Percentiles rank a stretch among this genome's conserved stretches.
phyloP scores from a whole-genome alignment of 139 green algal genomes.

The Ulvella scutata region DNA sequence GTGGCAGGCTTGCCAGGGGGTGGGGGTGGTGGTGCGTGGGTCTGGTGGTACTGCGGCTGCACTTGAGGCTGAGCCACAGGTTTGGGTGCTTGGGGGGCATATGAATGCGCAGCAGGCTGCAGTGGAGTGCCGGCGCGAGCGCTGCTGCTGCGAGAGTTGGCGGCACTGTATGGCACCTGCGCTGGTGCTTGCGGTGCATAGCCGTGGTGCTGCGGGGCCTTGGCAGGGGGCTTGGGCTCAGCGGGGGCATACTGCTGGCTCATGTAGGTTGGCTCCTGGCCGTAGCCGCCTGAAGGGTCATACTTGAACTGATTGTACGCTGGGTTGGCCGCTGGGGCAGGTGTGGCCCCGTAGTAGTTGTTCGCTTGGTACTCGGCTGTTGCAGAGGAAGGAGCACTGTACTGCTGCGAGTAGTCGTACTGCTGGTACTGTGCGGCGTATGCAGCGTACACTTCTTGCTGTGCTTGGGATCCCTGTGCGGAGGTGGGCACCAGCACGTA shows the following conservation, averaged over 20 bases:
- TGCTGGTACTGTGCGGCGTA: neutral
- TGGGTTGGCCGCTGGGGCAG: neutral
- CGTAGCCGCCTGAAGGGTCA: constrained; percentile 9
- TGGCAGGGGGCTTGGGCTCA: neutral
- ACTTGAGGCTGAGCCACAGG: too few relatives aligned
- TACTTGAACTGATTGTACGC: neutral
- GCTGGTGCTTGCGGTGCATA: neutral
- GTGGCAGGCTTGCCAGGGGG: constrained; percentile 7
- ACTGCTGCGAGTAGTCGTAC: neutral
- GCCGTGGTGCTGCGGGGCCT: neutral
- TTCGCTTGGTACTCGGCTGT: too few relatives aligned
- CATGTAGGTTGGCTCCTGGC: constrained; percentile 6
- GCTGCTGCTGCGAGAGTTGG: neutral
- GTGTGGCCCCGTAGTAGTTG: neutral
- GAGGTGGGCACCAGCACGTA: neutral
- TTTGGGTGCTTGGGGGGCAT: too few relatives aligned
- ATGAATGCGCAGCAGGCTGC: too few relatives aligned
- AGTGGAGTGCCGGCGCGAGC: neutral
- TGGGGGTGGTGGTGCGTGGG: neutral
- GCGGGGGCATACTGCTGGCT: constrained; percentile 4
- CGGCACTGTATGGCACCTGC: neutral
- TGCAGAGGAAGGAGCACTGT: neutral
- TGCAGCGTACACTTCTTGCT: neutral
- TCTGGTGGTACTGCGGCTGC: too few relatives aligned
- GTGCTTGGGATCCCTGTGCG: neutral